Evolutionary conservation across 768 basidiomycete genomes (phyloP).

Genomic region (Suillus alpinus): DNA sequence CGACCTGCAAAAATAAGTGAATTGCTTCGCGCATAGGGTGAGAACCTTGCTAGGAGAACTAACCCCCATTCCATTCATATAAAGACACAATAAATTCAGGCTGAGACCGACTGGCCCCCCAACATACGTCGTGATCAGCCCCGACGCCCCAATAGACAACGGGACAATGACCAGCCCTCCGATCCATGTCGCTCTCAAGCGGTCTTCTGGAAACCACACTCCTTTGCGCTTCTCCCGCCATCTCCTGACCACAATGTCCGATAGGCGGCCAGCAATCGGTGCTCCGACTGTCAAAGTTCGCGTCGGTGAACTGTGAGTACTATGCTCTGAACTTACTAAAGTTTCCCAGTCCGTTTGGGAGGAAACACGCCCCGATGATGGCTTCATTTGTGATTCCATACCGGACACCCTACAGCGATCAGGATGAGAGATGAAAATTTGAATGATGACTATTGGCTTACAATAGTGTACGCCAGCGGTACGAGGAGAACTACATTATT

Average conservation of each 20-base stretch:
- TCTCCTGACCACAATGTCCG: slow-evolving; percentile 46
- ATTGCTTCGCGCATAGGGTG: neutral
- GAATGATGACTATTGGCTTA: slow-evolving; percentile 28
- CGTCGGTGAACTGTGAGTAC: neutral
- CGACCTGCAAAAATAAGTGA: slow-evolving; percentile 35
- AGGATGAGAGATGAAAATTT: neutral
- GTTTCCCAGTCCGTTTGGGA: slow-evolving; percentile 59
- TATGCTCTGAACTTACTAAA: slow-evolving; percentile 40
- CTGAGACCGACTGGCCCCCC: slow-evolving; percentile 44
- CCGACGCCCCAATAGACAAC: slow-evolving; percentile 43
- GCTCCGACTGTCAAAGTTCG: slow-evolving; percentile 44
- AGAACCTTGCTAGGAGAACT: slow-evolving; percentile 8
- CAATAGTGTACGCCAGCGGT: slow-evolving; percentile 60
- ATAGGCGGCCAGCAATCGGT: slow-evolving; percentile 52
- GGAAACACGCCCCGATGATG: slow-evolving; percentile 56
- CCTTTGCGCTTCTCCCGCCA: slow-evolving; percentile 49
- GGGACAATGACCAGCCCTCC: slow-evolving; percentile 47
- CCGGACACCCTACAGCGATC: slow-evolving; percentile 41
- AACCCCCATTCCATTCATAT: slow-evolving; percentile 59
- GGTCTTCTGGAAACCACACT: slow-evolving; percentile 61
- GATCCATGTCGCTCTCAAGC: slow-evolving; percentile 46
- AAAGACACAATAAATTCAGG: slow-evolving; percentile 49
- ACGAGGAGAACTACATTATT: slow-evolving; percentile 36
- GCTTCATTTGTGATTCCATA: slow-evolving; percentile 58
- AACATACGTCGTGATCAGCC: slow-evolving; percentile 46